These are phyloP conservation scores for Cordyceps sp. DNA, from an alignment of 2,329 filamentous ascomycete species.

Conservation along the genomic window DNA sequence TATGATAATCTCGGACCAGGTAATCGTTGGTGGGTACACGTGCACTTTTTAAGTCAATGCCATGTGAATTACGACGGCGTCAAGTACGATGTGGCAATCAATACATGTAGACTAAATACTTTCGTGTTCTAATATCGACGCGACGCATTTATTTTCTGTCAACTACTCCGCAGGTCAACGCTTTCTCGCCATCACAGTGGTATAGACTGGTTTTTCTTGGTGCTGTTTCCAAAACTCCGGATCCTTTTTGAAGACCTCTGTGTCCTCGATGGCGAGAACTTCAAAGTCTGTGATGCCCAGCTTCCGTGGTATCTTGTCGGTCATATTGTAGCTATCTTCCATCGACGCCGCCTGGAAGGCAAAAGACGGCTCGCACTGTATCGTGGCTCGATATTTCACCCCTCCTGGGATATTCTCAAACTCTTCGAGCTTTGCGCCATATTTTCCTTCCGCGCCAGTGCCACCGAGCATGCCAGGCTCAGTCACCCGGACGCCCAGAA, in stretches of 20 bases:
- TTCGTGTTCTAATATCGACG: too few relatives aligned
- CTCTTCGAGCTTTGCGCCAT: background rate
- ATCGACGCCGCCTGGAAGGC: background rate
- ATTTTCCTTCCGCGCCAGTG: background rate
- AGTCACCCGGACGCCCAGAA: background rate
- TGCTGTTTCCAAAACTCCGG: conserved; percentile 1
- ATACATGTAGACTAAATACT: too few relatives aligned
- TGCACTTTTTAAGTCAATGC: too few relatives aligned
- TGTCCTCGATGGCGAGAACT: background rate
- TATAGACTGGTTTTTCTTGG: background rate
- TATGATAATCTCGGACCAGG: too few relatives aligned
- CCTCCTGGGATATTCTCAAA: background rate
- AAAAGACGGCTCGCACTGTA: background rate
- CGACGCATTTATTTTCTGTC: too few relatives aligned
- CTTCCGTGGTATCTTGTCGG: background rate
- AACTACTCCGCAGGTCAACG: too few relatives aligned
- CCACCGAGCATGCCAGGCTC: background rate
- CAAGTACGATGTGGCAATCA: too few relatives aligned
- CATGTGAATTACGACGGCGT: too few relatives aligned
- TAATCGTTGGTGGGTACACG: too few relatives aligned
- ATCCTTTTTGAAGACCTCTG: background rate
- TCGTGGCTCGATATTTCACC: background rate
- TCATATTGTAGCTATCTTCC: background rate
- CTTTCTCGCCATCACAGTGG: background rate
- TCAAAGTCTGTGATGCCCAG: conserved; percentile 1